Base-by-base conservation (phyloP, 2,329 filamentous ascomycete genomes). In the Xylariaceae sp. region DNA sequence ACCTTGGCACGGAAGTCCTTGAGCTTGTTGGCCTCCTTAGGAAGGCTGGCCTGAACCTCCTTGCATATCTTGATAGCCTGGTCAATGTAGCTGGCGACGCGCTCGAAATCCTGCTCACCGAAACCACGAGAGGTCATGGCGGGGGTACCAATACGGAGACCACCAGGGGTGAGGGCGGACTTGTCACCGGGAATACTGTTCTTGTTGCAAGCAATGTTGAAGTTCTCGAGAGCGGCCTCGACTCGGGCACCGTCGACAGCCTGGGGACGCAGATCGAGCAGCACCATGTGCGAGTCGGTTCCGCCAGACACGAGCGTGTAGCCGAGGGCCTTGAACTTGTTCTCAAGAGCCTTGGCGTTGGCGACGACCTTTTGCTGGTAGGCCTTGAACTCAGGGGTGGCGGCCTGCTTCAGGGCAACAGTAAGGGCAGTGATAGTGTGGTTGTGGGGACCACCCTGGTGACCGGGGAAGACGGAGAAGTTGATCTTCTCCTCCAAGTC, bases 161-260 rank as follows among this genome's bases (percentile, higher is more conserved):
- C 94, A 69, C 86, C 90, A 52, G 94, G 94, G 61, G 90, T 96
- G 64, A 99, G 83, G 47, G 94, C 94, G 56, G 89, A 95, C 81
- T 95, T 96, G 81, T 99, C 94, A 61, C 94, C 94, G 41, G 94
- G 94, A 56, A 96, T 94, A 58, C 89, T 87, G 84, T 99, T 99
- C 86, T 99, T 99, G 86, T 99, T 99, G 84, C 91, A 95, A 60
- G 94, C 91, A 73, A 99, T 95, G 80, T 96, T 95, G 76, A 96
- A 94, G 73, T 95, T 88, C 80, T 99, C 94, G 26, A 99, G 86
- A 56, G 99, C 88, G 59, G 89, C 87, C 81, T 99, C 94, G 42
- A 97, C 88, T 73, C 94, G 90, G 55, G 94, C 94, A 68, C 94
- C 94, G 68, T 99, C 94, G 19, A 99, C 84, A 60, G 77, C 80